These are phyloP conservation scores for Alliaria petiolata DNA, from an alignment of 345 rosid species.

Conservation along the genomic window DNA sequence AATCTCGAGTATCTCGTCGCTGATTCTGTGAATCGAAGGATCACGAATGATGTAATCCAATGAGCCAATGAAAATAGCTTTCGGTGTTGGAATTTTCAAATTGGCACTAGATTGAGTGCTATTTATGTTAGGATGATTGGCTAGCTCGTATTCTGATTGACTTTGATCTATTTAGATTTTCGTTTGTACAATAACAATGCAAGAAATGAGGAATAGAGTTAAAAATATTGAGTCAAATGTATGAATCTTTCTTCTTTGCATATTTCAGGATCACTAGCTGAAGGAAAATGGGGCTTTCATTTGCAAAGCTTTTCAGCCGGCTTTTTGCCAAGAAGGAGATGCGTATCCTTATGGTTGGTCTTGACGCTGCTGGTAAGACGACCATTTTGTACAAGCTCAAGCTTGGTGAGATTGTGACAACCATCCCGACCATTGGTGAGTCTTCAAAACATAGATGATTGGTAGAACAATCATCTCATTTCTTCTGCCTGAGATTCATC, in stretches of 20 bases:
- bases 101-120: background rate
- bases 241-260: background rate
- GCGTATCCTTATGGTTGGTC: conserved; percentile 80
- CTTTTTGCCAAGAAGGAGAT: conserved; percentile 72
- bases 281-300: conserved; percentile 58
- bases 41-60: background rate
- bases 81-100: background rate
- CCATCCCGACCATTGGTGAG: conserved; percentile 62
- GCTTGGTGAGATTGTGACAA: conserved; percentile 61
- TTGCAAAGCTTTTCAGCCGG: conserved; percentile 65
- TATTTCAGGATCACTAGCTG: conserved; percentile 30
- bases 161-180: no score
- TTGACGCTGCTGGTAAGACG: conserved; percentile 76
- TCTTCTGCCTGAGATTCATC: background rate
- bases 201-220: background rate
- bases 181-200: background rate
- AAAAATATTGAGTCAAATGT: background rate
- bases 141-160: background rate
- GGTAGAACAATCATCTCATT: background rate
- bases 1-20: background rate
- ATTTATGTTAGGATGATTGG: background rate
- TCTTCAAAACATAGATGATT: background rate
- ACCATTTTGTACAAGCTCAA: conserved; percentile 68
- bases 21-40: background rate
- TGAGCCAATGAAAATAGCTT: background rate